Percentiles rank a stretch among this genome's conserved stretches.
phyloP scores from a whole-genome alignment of 1,284 basidiomycete species.

The Pyrrhoderma lamaoense region DNA sequence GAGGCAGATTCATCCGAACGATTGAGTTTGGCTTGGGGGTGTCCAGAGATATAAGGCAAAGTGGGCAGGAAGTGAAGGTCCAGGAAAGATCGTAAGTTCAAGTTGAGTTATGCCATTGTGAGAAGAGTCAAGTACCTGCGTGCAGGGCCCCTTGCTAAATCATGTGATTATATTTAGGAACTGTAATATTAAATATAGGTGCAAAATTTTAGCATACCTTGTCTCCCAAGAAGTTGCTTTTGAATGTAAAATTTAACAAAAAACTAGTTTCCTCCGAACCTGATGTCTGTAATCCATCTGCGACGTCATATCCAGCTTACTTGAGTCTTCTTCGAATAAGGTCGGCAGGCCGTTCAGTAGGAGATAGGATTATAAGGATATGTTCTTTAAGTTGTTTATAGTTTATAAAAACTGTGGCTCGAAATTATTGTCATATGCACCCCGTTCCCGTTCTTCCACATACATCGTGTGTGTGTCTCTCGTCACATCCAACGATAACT shows the following conservation, averaged over 20 bases:
- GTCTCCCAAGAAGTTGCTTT: constrained; percentile 56
- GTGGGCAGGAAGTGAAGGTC: constrained; percentile 44
- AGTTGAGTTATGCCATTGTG: constrained; percentile 80
- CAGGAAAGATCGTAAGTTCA: constrained; percentile 63
- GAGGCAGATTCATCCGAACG: constrained; percentile 72
- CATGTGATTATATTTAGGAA: constrained; percentile 77
- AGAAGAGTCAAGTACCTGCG: constrained; percentile 60
- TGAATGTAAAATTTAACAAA: constrained; percentile 84
- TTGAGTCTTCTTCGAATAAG: constrained; percentile 81
- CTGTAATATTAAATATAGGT: constrained; percentile 49
- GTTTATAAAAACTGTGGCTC: not conserved
- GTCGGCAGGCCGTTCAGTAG: constrained; percentile 78
- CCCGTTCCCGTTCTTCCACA: constrained; percentile 77
- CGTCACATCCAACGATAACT: constrained; percentile 41
- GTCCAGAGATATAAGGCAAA: constrained; percentile 76
- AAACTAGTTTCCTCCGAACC: constrained; percentile 82
- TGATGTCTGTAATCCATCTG: constrained; percentile 76
- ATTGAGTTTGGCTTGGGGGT: constrained; percentile 90
- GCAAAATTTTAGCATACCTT: constrained; percentile 41
- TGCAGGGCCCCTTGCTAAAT: constrained; percentile 64
- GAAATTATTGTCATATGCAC: constrained; percentile 37
- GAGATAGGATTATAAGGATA: constrained; percentile 64
- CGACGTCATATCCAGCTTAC: constrained; percentile 86
- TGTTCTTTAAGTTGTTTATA: constrained; percentile 51
- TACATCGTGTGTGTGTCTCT: constrained; percentile 69